Conservation (phyloP, 2,329 filamentous ascomycete species). For the Aspergillus sp. region DNA sequence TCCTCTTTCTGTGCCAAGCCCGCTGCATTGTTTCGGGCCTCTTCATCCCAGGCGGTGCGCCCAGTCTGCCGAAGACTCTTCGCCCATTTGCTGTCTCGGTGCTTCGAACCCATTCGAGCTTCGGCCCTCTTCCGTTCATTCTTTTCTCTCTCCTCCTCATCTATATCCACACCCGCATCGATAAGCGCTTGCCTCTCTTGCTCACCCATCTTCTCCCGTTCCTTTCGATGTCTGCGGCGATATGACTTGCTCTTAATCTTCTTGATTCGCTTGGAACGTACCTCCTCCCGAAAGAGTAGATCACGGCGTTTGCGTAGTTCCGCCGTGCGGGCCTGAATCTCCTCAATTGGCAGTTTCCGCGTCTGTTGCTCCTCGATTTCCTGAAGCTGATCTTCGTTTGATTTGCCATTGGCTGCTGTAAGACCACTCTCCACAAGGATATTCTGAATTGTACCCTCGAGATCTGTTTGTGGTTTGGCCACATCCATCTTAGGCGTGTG, state of each 20-base stretch:
- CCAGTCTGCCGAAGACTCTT: conserved; percentile 73
- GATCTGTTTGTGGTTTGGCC: conserved; percentile 61
- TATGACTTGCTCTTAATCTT: conserved; percentile 99
- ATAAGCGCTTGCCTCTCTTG: conserved; percentile 49
- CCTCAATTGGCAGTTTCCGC: conserved; percentile 62
- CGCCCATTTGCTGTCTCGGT: conserved; percentile 85
- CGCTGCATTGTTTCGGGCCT: conserved; percentile 64
- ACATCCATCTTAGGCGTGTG: conserved; percentile 46
- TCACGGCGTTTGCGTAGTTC: conserved; percentile 74
- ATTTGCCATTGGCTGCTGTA: conserved; percentile 47
- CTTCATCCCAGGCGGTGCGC: conserved; percentile 78
- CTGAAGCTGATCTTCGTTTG: conserved; percentile 55
- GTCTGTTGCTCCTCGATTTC: conserved; percentile 61
- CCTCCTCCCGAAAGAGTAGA: conserved; percentile 77
- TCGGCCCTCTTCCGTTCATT: conserved; percentile 68
- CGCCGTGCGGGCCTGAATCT: conserved; percentile 61
- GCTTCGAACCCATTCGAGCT: conserved; percentile 74
- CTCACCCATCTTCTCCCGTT: conserved; percentile 51
- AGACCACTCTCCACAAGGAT: conserved; percentile 88
- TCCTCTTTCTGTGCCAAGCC: conserved; percentile 78
- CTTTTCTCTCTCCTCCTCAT: conserved; percentile 55
- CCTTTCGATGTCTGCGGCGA: conserved; percentile 80
- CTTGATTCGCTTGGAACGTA: conserved; percentile 83
- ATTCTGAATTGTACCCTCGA: conserved; percentile 75
- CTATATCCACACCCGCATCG: conserved; percentile 51